Conservation (phyloP, 2,329 filamentous ascomycete genomes). For the Pleoardoris graminearum region DNA sequence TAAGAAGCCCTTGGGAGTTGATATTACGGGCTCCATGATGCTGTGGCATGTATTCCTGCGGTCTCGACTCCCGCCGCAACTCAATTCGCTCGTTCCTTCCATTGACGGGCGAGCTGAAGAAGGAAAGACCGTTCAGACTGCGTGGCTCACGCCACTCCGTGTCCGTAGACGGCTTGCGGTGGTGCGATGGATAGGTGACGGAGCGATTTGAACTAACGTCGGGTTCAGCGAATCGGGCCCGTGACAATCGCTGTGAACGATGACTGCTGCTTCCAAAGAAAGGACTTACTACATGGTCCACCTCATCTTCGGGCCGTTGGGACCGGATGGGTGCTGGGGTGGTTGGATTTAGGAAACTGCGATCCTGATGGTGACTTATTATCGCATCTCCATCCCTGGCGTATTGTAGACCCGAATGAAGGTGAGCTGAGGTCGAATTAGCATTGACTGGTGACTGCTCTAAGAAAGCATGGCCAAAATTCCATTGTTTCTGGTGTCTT, state of each 20-base stretch:
- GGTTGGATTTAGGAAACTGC: slow-evolving; percentile 1
- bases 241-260: slow-evolving; percentile 16
- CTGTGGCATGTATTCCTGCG: neutral
- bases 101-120: slow-evolving; percentile 38
- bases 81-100: slow-evolving; percentile 21
- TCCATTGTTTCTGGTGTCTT: slow-evolving; percentile 13
- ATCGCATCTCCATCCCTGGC: slow-evolving; percentile 9
- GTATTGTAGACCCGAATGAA: slow-evolving; percentile 7
- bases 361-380: slow-evolving; percentile 12
- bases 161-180: slow-evolving; percentile 13
- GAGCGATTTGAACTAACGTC: slow-evolving; percentile 34
- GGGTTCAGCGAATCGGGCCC: slow-evolving; percentile 29
- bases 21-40: slow-evolving; percentile 14
- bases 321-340: slow-evolving; percentile 20
- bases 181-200: slow-evolving; percentile 29
- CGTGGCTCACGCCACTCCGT: slow-evolving; percentile 27
- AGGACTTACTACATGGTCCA: slow-evolving; percentile 45
- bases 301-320: slow-evolving; percentile 18
- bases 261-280: slow-evolving; percentile 39
- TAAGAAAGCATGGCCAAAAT: slow-evolving; percentile 22
- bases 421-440: slow-evolving; percentile 1
- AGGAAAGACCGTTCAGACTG: slow-evolving; percentile 42
- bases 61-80: neutral
- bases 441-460: slow-evolving; percentile 21
- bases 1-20: slow-evolving; percentile 20